Evolutionary conservation across 257 asterid species (phyloP), one percentile per base, ranked within the genome.

Genomic region (Primulina tabacum): DNA sequence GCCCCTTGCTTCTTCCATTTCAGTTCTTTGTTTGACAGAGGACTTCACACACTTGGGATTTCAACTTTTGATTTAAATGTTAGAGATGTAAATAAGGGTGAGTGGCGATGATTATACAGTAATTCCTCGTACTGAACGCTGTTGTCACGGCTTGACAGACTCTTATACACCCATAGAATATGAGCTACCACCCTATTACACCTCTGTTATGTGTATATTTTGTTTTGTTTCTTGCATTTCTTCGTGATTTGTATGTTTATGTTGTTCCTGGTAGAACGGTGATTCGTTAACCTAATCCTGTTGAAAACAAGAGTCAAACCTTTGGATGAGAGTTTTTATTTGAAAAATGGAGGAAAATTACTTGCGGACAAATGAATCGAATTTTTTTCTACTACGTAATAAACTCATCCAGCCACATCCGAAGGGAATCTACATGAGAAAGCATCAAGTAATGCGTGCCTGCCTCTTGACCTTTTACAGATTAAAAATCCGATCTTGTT

Each of bases 51-150:
- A 20, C 3, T 12, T 35, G 2, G 11, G n/a, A n/a, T 4, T 10
- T 8, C 30, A 47, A 20, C 28, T 8, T 30, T 32, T 18, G 2
- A 50, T 8, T 6, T 47, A 6, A 61, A 30, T 12, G 21, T 59
- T n/a, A 9, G 37, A 70, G 35, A 40, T 28, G 74, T 20, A 67
- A 67, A 18, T 16, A 7, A 75, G 10, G 71, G 67, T 65, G 83
- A 79, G 73, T 43, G 66, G 93, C 93, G 59, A 62, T 87, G 96
- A 87, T 87, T 89, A 78, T 87, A 87, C 68, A 70, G 57, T 10
- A 85, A 89, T 89, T 89, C 93, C 86, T 83, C 93, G 86, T 83
- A 12, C 91, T 89, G 90, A 89, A 62, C 53, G 93, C 89, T 73
- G 81, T 73, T 73, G 73, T 80, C 78, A 73, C 75, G 74, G 93